Percentiles rank a stretch among this genome's conserved stretches.
phyloP scores from a whole-genome alignment of 495 filamentous ascomycete genomes.

The Pseudomonodictys pantanalensis region DNA sequence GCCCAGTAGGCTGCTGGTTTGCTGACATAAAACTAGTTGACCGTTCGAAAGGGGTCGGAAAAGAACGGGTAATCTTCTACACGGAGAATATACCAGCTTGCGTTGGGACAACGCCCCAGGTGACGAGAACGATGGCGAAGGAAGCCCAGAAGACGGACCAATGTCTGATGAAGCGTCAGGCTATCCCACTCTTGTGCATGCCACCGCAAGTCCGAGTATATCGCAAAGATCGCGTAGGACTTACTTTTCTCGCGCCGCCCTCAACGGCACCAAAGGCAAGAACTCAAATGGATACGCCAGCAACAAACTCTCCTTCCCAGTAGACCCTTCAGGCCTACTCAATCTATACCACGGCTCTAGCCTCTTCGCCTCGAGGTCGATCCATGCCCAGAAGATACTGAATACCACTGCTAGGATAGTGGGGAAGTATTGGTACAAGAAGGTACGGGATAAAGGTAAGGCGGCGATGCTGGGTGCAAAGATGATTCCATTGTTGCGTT shows the following conservation, averaged over 20 bases:
- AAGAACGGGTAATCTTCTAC: constrained; percentile 9
- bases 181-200: too few relatives aligned
- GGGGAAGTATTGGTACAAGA: constrained; percentile 44
- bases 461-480: constrained; percentile 32
- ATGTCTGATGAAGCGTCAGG: constrained; percentile 38
- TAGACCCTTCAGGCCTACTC: constrained; percentile 43
- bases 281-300: constrained; percentile 53
- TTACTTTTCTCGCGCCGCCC: constrained; percentile 41
- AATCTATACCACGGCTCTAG: constrained; percentile 51
- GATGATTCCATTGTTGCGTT: constrained; percentile 40
- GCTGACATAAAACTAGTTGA: constrained; percentile 32
- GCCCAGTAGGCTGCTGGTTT: constrained; percentile 24
- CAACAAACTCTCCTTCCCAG: constrained; percentile 42
- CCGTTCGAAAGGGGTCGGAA: constrained; percentile 5
- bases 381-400: constrained; percentile 47
- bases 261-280: constrained; percentile 47
- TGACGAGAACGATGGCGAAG: constrained; percentile 42
- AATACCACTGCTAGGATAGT: constrained; percentile 47
- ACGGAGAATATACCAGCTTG: constrained; percentile 45
- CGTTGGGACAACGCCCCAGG: constrained; percentile 47
- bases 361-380: constrained; percentile 49
- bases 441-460: constrained; percentile 15
- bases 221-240: not conserved
- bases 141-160: constrained; percentile 46
- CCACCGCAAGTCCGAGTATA: not conserved